Percentiles rank a stretch among this genome's conserved stretches.
phyloP scores from a whole-genome alignment of 768 basidiomycete species.

The Lactarius hengduanensis region DNA sequence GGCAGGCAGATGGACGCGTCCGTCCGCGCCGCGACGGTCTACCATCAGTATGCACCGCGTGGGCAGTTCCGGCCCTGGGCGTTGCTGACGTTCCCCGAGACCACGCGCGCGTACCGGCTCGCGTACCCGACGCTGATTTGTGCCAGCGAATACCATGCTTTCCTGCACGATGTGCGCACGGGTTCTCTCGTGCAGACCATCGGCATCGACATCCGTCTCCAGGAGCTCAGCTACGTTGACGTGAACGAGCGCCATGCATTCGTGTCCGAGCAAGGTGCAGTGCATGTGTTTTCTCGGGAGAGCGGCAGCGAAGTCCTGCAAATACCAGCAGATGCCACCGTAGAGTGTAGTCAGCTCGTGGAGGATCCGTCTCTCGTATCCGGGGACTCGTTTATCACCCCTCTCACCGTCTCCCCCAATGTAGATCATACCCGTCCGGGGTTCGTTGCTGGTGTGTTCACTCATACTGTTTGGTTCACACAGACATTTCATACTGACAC shows the following conservation, averaged over 20 bases:
- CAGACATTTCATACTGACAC: not conserved
- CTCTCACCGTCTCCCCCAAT: too few relatives aligned
- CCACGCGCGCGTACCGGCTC: constrained; percentile 56
- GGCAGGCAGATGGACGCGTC: constrained; percentile 35
- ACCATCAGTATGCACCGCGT: constrained; percentile 28
- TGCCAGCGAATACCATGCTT: constrained; percentile 45
- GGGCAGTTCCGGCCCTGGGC: constrained; percentile 67
- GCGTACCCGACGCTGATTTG: constrained; percentile 64
- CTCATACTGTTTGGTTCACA: not conserved
- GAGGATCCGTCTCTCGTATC: not conserved
- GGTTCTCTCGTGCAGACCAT: constrained; percentile 50
- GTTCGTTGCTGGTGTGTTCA: constrained; percentile 10
- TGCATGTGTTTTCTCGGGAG: constrained; percentile 27
- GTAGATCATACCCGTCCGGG: not conserved
- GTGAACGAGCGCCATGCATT: constrained; percentile 56
- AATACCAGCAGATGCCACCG: constrained; percentile 47
- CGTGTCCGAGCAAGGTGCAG: constrained; percentile 43
- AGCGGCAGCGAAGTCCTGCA: constrained; percentile 42
- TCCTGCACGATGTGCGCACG: constrained; percentile 60
- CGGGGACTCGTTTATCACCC: not conserved
- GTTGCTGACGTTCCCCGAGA: constrained; percentile 47
- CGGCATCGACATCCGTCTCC: constrained; percentile 42
- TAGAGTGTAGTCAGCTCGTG: not conserved
- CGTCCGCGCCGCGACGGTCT: constrained; percentile 27
- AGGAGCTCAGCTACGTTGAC: constrained; percentile 54